Base-by-base conservation (phyloP, 345 rosid species). In the Pistacia vera region DNA sequence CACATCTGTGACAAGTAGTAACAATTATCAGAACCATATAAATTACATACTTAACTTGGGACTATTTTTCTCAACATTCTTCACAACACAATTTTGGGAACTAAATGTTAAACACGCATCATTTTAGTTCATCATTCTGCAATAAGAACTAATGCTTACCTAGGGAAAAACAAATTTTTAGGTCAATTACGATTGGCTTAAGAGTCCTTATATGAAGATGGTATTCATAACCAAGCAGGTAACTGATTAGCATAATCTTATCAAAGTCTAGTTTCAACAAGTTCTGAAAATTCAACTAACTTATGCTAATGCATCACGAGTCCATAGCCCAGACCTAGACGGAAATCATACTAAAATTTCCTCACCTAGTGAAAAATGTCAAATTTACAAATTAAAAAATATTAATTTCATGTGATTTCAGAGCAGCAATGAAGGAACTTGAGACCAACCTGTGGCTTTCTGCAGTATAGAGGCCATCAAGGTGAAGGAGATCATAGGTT, bases 401-500 rank as follows among this genome's bases (percentile, higher is more conserved):
- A 28, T 54, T 11, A 4, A 54, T 2, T 2, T 13, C 33, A 30
- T 30, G 33, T 12, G 36, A 55, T 8, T 71, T 8, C 41, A 41
- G 12, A 14, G 48, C 3, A 22, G 63, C 5, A 61, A 52, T 25
- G 10, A 63, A n/a, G 77, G 64, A 74, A 77, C 44, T 9, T 8
- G 62, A 66, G n/a, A 41, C 5, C 33, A 16, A 41, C 99, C 99
- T 90, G 69, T 95, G 97, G 88, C 92, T 92, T 80, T 95, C 99
- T 36, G 91, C 80, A 59, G 97, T 93, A 66, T 93, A 92, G 66
- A 93, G 87, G 49, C 97, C 97, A 80, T 93, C 99, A 5, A 95
- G 86, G 79, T 93, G 99, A 72, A 95, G 97, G 65, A 95, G 93
- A 83, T 95, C 99, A 62, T 95, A 95, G 18, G 99, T 93, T 74